Conservation (phyloP, 495 filamentous ascomycete species). For the Hypoxylon lenormandii region DNA sequence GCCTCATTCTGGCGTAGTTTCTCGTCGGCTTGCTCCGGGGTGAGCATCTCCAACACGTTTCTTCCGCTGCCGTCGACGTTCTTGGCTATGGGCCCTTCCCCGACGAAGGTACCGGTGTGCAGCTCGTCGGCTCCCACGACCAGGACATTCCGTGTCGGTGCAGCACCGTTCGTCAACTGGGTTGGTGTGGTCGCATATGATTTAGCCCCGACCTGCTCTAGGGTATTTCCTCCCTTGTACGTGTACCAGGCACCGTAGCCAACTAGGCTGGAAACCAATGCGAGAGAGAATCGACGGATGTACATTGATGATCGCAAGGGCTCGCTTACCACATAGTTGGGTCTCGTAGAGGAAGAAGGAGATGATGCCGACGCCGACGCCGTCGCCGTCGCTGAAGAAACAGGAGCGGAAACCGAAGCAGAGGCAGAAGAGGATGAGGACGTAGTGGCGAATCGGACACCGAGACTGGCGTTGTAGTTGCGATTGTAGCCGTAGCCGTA, state of each 20-base stretch:
- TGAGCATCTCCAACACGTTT: constrained; percentile 92
- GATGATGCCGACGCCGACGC: constrained; percentile 36
- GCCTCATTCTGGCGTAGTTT: constrained; percentile 89
- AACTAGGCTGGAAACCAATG: constrained; percentile 60
- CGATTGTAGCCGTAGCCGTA: constrained; percentile 1
- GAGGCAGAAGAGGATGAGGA: constrained; percentile 18
- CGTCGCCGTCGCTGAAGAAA: too few relatives aligned
- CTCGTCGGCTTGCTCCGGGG: constrained; percentile 90
- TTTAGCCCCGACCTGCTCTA: constrained; percentile 47
- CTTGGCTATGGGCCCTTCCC: constrained; percentile 85
- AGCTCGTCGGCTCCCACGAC: constrained; percentile 86
- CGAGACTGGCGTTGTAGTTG: constrained; percentile 39
- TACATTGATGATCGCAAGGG: constrained; percentile 65
- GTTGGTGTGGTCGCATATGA: constrained; percentile 48
- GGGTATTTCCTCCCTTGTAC: constrained; percentile 54
- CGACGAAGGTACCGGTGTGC: constrained; percentile 82
- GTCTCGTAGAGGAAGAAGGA: constrained; percentile 35
- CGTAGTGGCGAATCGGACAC: constrained; percentile 32
- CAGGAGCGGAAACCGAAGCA: constrained; percentile 20
- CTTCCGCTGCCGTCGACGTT: constrained; percentile 81
- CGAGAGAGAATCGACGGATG: constrained; percentile 59
- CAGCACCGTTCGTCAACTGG: constrained; percentile 45
- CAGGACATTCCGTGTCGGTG: constrained; percentile 66
- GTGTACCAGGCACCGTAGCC: constrained; percentile 66
- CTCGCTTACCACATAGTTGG: constrained; percentile 49